Base-by-base conservation (phyloP, 257 asterid genomes). In the Nicotiana paniculata region DNA sequence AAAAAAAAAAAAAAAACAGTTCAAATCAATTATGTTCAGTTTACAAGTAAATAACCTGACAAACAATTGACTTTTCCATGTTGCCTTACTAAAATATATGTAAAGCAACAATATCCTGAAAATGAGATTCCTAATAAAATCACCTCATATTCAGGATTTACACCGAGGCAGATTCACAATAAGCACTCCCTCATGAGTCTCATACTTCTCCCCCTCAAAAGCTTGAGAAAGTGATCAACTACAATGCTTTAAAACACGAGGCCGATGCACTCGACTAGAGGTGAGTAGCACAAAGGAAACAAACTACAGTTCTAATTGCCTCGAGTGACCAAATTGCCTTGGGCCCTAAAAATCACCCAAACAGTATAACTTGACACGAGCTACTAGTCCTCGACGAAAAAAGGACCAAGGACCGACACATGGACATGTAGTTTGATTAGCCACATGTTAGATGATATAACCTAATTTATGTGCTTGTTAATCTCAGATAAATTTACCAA, bases 331-430 rank as follows among this genome's bases (percentile, higher is more conserved):
- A 6, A 62, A 63, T 63, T 63, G 37, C 43, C 63, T 75, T 75
- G 55, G 78, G 64, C 35, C 64, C 28, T 64, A 62, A 37, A 35
- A 18, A 30, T 9, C 77, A 81, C 82, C 85, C 84, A 68, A 30
- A 81, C 66, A 80, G 81, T 57, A 62, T 43, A 79, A 74, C 77
- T 75, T 53, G 48, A 68, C 84, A 62, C 48, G 72, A 83, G 77
- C 77, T 79, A 59, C 33, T 62, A 75, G 69, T 80, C 87, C 85
- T 86, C 85, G 78, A 79, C 53, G 9, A 77, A 43, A 77, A 87
- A 85, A 48, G 61, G 30, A 87, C 57, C 84, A 54, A 53, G 84
- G 82, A 89, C 87, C 24, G 64, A 64, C 57, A 82, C 86, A 39
- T 46, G 79, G 26, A 43, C 65, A 54, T 54, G 48, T 11, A 55